Percentiles rank a stretch among this genome's conserved stretches.
Conservation (phyloP, 1,284 basidiomycete genomes). For the Xanthoconium separans region DNA sequence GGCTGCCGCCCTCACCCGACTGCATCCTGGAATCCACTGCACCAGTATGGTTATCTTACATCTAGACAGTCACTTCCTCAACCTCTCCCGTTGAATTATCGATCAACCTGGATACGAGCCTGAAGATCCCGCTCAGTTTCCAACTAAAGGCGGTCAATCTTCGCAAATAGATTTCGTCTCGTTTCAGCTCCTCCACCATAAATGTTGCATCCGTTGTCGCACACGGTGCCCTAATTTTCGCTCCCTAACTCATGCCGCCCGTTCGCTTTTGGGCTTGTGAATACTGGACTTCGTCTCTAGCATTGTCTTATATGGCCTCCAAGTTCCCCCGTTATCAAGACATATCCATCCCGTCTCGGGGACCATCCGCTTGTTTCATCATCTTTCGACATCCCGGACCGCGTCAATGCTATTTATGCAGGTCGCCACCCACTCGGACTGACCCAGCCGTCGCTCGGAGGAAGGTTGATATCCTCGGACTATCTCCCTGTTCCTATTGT, state of each 20-base stretch:
- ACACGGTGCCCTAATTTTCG: slow-evolving; percentile 34
- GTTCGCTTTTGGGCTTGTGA: slow-evolving; percentile 35
- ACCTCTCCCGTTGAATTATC: slow-evolving; percentile 38
- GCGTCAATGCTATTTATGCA: slow-evolving; percentile 37
- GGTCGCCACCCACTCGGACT: slow-evolving; percentile 15
- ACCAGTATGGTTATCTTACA: slow-evolving; percentile 42
- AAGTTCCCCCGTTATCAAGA: slow-evolving; percentile 45
- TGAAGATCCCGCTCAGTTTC: slow-evolving; percentile 31
- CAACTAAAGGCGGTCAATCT: slow-evolving; percentile 21
- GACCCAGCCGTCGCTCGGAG: slow-evolving; percentile 26
- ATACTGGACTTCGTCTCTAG: slow-evolving; percentile 34
- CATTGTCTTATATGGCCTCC: slow-evolving; percentile 27
- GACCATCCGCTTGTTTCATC: slow-evolving; percentile 32
- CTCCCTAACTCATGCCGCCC: slow-evolving; percentile 36
- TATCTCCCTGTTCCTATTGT: slow-evolving; percentile 27
- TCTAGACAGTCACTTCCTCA: slow-evolving; percentile 39
- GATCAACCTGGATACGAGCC: slow-evolving; percentile 51
- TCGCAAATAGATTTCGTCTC: slow-evolving; percentile 27
- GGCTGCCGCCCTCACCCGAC: slow-evolving; percentile 37
- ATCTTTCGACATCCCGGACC: slow-evolving; percentile 34
- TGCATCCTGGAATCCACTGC: slow-evolving; percentile 41
- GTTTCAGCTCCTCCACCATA: slow-evolving; percentile 26
- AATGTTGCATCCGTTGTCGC: slow-evolving; percentile 24
- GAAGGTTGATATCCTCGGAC: slow-evolving; percentile 36
- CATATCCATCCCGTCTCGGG: slow-evolving; percentile 64